A percentile compares a stretch with the other conserved stretches of the same genome.
phyloP scores from a whole-genome alignment of 495 filamentous ascomycete species.

The Aspergillus coremiiformis region DNA sequence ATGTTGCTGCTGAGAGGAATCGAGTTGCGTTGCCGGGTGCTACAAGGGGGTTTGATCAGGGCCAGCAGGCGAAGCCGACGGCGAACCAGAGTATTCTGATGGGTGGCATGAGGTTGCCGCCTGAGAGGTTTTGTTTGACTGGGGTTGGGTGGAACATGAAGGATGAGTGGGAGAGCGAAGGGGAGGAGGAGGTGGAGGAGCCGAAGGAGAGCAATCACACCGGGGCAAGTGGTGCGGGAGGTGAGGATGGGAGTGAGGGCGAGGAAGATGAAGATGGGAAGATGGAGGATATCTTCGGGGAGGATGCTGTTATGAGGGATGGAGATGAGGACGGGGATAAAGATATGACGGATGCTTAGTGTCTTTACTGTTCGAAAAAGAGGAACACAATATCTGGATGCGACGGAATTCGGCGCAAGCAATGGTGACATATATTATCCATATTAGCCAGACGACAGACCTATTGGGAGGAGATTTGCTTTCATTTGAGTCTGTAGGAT shows the following conservation, averaged over 20 bases:
- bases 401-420: neutral
- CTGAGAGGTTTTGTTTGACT: slow-evolving; percentile 85
- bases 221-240: slow-evolving; percentile 22
- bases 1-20: slow-evolving; percentile 78
- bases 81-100: slow-evolving; percentile 34
- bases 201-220: slow-evolving; percentile 10
- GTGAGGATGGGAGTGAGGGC: slow-evolving; percentile 30
- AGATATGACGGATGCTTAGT: slow-evolving; percentile 44
- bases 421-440: neutral
- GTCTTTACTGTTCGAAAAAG: neutral
- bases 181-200: slow-evolving; percentile 46
- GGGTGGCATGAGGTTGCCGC: slow-evolving; percentile 74
- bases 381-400: neutral
- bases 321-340: slow-evolving; percentile 32
- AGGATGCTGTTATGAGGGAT: slow-evolving; percentile 44
- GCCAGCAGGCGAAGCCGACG: slow-evolving; percentile 11
- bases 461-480: neutral
- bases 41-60: slow-evolving; percentile 54
- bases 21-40: slow-evolving; percentile 69
- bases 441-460: neutral
- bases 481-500: neutral
- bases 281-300: slow-evolving; percentile 54
- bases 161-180: slow-evolving; percentile 66
- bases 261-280: slow-evolving; percentile 50
- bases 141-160: slow-evolving; percentile 77